These are phyloP conservation scores for Irpex sp. DNA, from an alignment of 1,284 basidiomycete species.

Conservation along the genomic window DNA sequence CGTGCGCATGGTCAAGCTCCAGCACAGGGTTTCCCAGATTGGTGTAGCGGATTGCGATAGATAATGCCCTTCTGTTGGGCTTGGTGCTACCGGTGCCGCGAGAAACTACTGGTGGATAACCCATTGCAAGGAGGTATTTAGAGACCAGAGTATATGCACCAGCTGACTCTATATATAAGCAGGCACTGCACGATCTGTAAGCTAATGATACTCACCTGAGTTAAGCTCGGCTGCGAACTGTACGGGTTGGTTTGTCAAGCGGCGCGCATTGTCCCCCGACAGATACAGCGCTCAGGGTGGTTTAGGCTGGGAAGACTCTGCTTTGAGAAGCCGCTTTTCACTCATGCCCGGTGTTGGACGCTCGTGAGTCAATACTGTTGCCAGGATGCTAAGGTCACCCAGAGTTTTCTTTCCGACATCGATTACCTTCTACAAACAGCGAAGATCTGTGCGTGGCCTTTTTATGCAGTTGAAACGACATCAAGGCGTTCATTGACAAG, in stretches of 20 bases:
- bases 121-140: not conserved
- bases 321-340: not conserved
- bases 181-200: not conserved
- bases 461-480: not conserved
- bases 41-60: not conserved
- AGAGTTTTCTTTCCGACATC: not conserved
- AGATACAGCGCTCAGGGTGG: not conserved
- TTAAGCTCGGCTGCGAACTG: too few species aligned
- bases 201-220: not conserved
- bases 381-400: not conserved
- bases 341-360: not conserved
- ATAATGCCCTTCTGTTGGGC: not conserved
- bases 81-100: not conserved
- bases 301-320: not conserved
- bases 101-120: not conserved
- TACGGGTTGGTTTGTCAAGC: too few species aligned
- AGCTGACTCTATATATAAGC: not conserved
- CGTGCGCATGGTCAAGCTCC: not conserved
- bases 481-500: not conserved
- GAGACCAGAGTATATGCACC: not conserved
- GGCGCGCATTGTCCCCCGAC: too few species aligned
- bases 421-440: not conserved
- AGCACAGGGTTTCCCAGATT: not conserved
- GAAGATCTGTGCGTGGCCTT: not conserved
- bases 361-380: not conserved